A percentile compares a stretch with the other conserved stretches of the same genome.
Conservation (phyloP, 805 yeast genomes). For the Scheffersomyces amazonensis region DNA sequence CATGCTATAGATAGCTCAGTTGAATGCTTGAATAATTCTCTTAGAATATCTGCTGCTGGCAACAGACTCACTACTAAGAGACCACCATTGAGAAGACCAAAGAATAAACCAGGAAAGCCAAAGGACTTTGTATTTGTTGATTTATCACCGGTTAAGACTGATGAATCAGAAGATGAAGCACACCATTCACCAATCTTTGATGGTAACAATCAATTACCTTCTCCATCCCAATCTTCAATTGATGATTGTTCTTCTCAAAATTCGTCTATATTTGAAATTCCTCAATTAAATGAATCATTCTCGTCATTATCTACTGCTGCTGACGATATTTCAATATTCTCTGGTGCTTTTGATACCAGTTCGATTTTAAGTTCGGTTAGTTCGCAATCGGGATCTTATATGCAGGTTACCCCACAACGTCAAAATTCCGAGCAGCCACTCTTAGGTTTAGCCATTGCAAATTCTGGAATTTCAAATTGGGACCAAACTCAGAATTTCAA, state of each 20-base stretch:
- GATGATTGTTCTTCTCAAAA: constrained; percentile 5
- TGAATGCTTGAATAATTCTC: constrained; percentile 42
- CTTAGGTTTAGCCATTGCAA: constrained; percentile 29
- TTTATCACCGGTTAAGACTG: constrained; percentile 38
- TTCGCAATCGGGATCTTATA: constrained; percentile 4
- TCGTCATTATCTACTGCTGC: constrained; percentile 13
- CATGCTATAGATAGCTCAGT: constrained; percentile 18
- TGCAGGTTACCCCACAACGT: constrained; percentile 5
- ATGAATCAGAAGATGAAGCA: constrained; percentile 11
- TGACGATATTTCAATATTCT: constrained; percentile 17
- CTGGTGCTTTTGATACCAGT: constrained; percentile 8
- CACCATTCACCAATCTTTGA: not conserved
- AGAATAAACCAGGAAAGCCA: constrained; percentile 43
- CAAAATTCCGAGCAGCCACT: not conserved
- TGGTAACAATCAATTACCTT: constrained; percentile 11
- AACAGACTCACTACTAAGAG: constrained; percentile 30
- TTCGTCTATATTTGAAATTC: constrained; percentile 10
- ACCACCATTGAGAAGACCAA: constrained; percentile 43
- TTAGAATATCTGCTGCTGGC: constrained; percentile 39
- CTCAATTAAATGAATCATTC: constrained; percentile 15
- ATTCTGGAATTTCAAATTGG: constrained; percentile 16
- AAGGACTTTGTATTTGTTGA: constrained; percentile 46
- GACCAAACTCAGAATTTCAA: constrained; percentile 9
- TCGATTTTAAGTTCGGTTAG: constrained; percentile 5
- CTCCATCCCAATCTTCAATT: constrained; percentile 10